Percentiles rank a stretch among this genome's conserved stretches.
phyloP scores from a whole-genome alignment of 495 filamentous ascomycete species.

The Xylaria curta region DNA sequence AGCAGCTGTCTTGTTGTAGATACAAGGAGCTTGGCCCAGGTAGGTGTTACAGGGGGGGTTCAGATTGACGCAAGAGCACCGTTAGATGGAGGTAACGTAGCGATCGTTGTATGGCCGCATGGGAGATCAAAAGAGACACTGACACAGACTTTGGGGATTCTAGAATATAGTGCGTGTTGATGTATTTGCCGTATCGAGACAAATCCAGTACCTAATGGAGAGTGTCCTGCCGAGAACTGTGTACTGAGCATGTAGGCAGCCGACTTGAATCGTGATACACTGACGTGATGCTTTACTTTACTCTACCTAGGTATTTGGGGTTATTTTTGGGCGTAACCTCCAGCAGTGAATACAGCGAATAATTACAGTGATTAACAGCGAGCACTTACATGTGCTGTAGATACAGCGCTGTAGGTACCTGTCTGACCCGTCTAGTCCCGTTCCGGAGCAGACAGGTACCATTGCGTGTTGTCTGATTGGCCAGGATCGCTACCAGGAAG shows the following conservation, averaged over 20 bases:
- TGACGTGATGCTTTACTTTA: background rate
- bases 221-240: background rate
- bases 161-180: background rate
- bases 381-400: background rate
- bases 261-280: background rate
- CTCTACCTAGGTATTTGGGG: background rate
- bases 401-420: background rate
- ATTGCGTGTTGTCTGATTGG: slow-evolving; percentile 18
- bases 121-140: background rate
- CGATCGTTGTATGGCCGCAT: background rate
- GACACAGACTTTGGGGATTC: background rate
- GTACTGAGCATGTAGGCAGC: background rate
- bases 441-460: slow-evolving; percentile 19
- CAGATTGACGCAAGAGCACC: background rate
- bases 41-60: slow-evolving; percentile 6
- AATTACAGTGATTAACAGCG: too few relatives aligned
- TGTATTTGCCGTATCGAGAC: background rate
- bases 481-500: background rate
- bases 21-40: background rate
- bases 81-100: background rate
- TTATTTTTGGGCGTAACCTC: background rate
- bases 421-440: slow-evolving; percentile 9
- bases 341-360: background rate
- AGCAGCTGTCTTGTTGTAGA: slow-evolving; percentile 5
- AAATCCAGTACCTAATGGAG: background rate